Base-by-base conservation (phyloP, 2,329 filamentous ascomycete species). In the Ophiostoma australiae region DNA sequence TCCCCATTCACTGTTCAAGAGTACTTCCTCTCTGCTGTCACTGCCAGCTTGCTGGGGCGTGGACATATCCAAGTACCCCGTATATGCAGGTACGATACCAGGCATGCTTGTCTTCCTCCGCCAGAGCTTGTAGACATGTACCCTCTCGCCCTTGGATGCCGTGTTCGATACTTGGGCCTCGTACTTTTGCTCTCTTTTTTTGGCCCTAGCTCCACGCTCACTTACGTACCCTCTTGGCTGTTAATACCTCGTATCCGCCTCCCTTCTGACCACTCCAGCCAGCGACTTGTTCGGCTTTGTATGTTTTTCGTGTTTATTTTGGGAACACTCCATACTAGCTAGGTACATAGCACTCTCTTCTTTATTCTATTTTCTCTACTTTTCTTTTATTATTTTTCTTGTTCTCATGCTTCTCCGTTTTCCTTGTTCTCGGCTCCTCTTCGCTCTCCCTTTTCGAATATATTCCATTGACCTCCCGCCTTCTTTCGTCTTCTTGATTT, bases 241-340 rank as follows among this genome's bases (percentile, higher is more conserved):
- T 67, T 37, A 69, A 63, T 48, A 69, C 70, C 68, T 72, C 68
- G 68, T 72, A 68, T 72, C 63, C 71, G 68, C 65, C 52, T 68
- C 52, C 52, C 70, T 70, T 52, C 63, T 72, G 68, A 69, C 61
- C 23, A 39, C 65, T 69, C 52, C n/a, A 44, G 35, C 35, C 31
- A 44, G 27, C 31, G 31, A 23, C 31, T 63, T 68, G 52, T 58
- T 27, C 23, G n/a, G n/a, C 52, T 58, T 58, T 58, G 52, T 70
- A 20, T 61, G 15, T 68, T 68, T 10, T 37, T 65, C 61, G 23
- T 69, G 31, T 69, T 44, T 35, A 39, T 48, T 48, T 52, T 23
- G 37, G 66, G n/a, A 66, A 20, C n/a, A 37, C 52, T 33, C 10
- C 23, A 31, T 27, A 33, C 27, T 63, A 61, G 31, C 23, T 52